Evolutionary conservation across 2,329 filamentous ascomycete species (phyloP).

Genomic region (Fusarium staphyleae): DNA sequence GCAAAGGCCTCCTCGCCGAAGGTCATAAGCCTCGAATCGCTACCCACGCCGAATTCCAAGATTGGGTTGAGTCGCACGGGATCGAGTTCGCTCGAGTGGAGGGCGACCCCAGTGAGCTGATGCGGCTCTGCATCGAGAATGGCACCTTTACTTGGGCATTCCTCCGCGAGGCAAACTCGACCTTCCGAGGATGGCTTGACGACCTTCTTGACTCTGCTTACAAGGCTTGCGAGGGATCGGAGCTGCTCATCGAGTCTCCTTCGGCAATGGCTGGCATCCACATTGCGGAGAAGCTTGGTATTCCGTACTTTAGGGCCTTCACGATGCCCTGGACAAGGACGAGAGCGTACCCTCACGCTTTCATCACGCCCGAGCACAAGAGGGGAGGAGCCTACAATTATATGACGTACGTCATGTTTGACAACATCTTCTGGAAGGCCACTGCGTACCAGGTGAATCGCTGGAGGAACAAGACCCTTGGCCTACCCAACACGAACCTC

Average conservation of each 20-base stretch:
- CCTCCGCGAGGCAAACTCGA: slow-evolving; percentile 82
- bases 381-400: slow-evolving; percentile 96
- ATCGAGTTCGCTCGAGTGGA: slow-evolving; percentile 91
- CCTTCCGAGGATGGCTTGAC: slow-evolving; percentile 95
- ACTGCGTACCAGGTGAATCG: slow-evolving; percentile 90
- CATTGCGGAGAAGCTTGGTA: slow-evolving; percentile 89
- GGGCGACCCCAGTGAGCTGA: slow-evolving; percentile 91
- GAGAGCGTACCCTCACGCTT: slow-evolving; percentile 93
- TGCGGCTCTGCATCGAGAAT: slow-evolving; percentile 95
- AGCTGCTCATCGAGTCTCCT: slow-evolving; percentile 92
- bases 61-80: slow-evolving; percentile 89
- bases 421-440: slow-evolving; percentile 95
- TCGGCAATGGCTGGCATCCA: slow-evolving; percentile 98
- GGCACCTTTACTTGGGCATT: slow-evolving; percentile 97
- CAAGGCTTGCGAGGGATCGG: slow-evolving; percentile 82
- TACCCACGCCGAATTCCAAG: slow-evolving; percentile 88
- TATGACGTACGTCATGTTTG: slow-evolving; percentile 94
- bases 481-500: slow-evolving; percentile 79
- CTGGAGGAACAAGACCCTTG: slow-evolving; percentile 85
- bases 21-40: slow-evolving; percentile 89
- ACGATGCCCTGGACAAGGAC: slow-evolving; percentile 99
- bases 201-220: slow-evolving; percentile 84
- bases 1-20: slow-evolving; percentile 86
- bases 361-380: slow-evolving; percentile 90
- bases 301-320: slow-evolving; percentile 97